Base-by-base conservation (phyloP, 2,329 filamentous ascomycete genomes). In the Tolypocladium tundrense region DNA sequence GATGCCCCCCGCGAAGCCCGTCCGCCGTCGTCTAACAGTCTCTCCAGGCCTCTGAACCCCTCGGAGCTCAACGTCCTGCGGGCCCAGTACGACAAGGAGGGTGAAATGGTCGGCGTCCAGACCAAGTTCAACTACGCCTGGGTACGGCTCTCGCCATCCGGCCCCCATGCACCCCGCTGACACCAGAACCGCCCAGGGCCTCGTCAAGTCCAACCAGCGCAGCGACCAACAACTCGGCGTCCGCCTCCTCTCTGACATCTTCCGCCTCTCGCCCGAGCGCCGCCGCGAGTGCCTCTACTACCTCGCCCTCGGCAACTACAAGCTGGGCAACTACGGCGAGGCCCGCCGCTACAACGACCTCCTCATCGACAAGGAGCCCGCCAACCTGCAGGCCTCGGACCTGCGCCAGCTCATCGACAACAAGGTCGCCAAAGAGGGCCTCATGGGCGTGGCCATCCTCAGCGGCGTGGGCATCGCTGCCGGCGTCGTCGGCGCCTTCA, bases 81-180 rank as follows among this genome's bases (percentile, higher is more conserved):
- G 63, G 81, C 90, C 60, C 94, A 99, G 73, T 99, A 94, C 72
- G 93, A 97, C 72, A 96, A 96, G 72, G 94, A 99, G 77, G 94
- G 93, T 65, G 90, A 96, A 68, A 95, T 96, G 79, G 93, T 96
- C 60, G 92, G 93, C 60, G 84, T 99, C 45, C 94, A 99, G 75
- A 99, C 94, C 61, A 97, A 97, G 73, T 99, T 99, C 84, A 99
- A 99, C 85, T 97, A 93, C 74, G 93, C 94, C 70, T 99, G 94
- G 94, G 91, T 96, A 84, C 58, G 27, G 27, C 27, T 27, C 27
- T 27, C 27, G 27, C 3, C 4, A 27, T 3, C 27, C 4, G 27
- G 27, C 27, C 27, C 27, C 27, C 27, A 27, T 53, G 39, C 43
- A 27, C 33, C 31, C 50, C 35, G 35, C 55, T 61, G 52, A 63